Evolutionary conservation across 768 basidiomycete genomes (phyloP).

Genomic region (Kwoniella europaea): DNA sequence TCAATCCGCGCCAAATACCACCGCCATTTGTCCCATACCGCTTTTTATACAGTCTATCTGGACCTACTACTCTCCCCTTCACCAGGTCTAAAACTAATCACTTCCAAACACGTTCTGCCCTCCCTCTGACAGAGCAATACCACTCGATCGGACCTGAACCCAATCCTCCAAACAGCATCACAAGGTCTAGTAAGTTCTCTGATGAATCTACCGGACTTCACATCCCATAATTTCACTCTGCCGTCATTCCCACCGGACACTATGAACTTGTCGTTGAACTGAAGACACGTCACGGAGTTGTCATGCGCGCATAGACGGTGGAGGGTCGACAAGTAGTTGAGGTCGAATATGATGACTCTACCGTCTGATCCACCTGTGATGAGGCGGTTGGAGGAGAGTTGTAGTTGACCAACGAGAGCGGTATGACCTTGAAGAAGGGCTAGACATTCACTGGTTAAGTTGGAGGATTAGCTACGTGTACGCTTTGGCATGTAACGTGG

Average conservation of each 20-base stretch:
- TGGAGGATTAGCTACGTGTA: not conserved
- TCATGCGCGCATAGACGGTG: slow-evolving; percentile 84
- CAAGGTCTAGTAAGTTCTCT: slow-evolving; percentile 77
- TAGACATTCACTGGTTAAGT: slow-evolving; percentile 67
- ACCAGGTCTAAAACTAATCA: slow-evolving; percentile 65
- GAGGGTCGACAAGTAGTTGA: slow-evolving; percentile 59
- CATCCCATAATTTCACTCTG: slow-evolving; percentile 64
- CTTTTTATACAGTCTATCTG: too few species aligned
- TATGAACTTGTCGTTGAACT: slow-evolving; percentile 80
- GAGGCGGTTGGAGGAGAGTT: slow-evolving; percentile 69
- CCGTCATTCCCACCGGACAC: slow-evolving; percentile 81
- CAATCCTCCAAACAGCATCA: slow-evolving; percentile 79
- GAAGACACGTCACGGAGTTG: slow-evolving; percentile 80
- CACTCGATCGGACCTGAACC: slow-evolving; percentile 71
- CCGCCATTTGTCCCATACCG: too few species aligned
- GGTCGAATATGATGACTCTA: slow-evolving; percentile 73
- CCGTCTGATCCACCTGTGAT: slow-evolving; percentile 89
- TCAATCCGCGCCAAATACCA: too few species aligned
- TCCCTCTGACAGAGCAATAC: slow-evolving; percentile 80
- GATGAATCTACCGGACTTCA: slow-evolving; percentile 68
- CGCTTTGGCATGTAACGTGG: not conserved
- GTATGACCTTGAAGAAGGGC: slow-evolving; percentile 90
- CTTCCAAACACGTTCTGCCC: slow-evolving; percentile 84
- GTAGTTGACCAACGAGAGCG: slow-evolving; percentile 87
- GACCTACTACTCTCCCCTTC: slow-evolving; percentile 28